These are phyloP conservation scores for Trebouxia gelatinosa DNA, from an alignment of 163 green algal species.

Conservation along the genomic window DNA sequence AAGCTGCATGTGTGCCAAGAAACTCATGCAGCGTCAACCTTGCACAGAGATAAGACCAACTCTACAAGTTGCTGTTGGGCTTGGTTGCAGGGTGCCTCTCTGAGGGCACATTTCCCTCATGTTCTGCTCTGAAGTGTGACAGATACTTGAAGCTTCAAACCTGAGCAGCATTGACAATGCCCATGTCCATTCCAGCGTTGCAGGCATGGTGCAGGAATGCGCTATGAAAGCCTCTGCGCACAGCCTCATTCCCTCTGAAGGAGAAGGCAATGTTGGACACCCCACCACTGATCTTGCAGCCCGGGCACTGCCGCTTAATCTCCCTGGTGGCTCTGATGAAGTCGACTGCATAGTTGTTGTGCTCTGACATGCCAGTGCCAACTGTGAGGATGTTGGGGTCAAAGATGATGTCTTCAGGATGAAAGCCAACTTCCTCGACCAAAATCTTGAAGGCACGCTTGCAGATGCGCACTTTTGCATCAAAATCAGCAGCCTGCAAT, in stretches of 20 bases:
- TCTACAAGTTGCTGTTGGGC: too few species aligned
- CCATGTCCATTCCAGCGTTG: constrained; percentile 98
- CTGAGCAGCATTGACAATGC: constrained; percentile 94
- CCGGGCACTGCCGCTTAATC: constrained; percentile 96
- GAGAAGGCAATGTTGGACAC: constrained; percentile 98
- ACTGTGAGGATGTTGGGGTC: constrained; percentile 99
- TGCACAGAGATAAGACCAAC: too few species aligned
- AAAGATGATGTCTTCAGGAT: constrained; percentile 98
- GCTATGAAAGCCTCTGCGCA: constrained; percentile 93
- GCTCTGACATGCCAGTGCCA: constrained; percentile 93
- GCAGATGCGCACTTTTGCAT: constrained; percentile 86
- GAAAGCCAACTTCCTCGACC: constrained; percentile 95
- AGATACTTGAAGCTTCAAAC: constrained; percentile 8
- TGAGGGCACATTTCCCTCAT: too few species aligned
- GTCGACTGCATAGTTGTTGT: constrained; percentile 99
- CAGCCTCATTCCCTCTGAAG: constrained; percentile 98
- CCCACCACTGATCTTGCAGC: constrained; percentile 92
- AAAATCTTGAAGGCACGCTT: constrained; percentile 90
- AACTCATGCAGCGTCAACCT: too few species aligned
- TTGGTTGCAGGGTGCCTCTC: too few species aligned
- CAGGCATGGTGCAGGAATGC: constrained; percentile 97
- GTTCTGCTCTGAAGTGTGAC: too few species aligned
- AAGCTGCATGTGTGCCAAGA: too few species aligned
- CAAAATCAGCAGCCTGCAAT: constrained; percentile 17
- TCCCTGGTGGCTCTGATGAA: constrained; percentile 88